A percentile compares a stretch with the other conserved stretches of the same genome.
Evolutionary conservation across 257 asterid species (phyloP).

Genomic region (Nicotiana noctiflora): DNA sequence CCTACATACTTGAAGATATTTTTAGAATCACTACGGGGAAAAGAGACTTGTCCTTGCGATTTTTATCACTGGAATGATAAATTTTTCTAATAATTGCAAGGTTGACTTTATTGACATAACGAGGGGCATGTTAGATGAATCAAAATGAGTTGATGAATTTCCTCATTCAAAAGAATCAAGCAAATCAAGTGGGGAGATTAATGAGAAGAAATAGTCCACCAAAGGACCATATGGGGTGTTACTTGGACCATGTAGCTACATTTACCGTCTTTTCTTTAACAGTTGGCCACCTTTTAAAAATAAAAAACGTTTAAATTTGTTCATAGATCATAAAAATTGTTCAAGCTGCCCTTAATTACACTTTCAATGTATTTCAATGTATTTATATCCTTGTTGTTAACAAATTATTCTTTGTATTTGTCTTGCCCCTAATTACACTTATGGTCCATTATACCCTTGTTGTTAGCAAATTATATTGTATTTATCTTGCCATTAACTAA

Average conservation of each 20-base stretch:
- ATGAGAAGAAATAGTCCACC: neutral
- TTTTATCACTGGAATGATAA: neutral
- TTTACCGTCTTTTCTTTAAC: neutral
- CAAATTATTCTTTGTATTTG: no score
- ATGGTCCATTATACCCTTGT: neutral
- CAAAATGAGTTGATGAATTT: neutral
- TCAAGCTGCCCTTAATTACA: neutral
- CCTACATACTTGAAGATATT: neutral
- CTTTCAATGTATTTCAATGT: no score
- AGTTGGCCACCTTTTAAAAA: neutral
- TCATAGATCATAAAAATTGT: neutral
- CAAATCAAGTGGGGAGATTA: neutral
- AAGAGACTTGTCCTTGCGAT: neutral
- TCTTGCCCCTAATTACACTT: no score
- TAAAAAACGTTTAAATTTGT: neutral
- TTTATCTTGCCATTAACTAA: neutral
- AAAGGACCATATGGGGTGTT: neutral
- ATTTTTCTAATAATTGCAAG: neutral
- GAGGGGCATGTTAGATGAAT: neutral
- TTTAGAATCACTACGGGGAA: neutral
- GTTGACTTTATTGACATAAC: neutral
- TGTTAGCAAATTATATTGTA: neutral
- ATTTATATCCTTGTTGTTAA: no score
- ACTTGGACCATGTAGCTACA: neutral
- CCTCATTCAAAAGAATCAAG: constrained; percentile 4